Evolutionary conservation across 176 grass and related monocot species (phyloP), one percentile per base, ranked within the genome.

Genomic region (Rhynchospora pubera): DNA sequence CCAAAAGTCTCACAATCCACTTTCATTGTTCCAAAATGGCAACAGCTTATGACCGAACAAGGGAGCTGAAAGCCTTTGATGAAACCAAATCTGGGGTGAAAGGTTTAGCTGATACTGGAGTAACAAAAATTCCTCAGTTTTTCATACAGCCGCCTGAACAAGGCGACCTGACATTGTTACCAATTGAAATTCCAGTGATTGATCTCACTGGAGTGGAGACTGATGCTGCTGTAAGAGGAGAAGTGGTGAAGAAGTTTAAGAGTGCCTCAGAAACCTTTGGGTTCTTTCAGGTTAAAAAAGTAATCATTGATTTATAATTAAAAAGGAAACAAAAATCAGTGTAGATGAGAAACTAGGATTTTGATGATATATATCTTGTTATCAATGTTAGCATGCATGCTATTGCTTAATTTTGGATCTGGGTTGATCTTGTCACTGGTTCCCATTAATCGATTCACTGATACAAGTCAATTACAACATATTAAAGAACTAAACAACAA

Each of bases 1-100:
- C 8, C 67, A 71, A 3, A 71, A 16, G 45, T 48, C 19, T 51
- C 70, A 74, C 18, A 14, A 18, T 14, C 2, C 0, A 10, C 45
- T 73, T 73, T 6, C 9, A 24, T 73, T 73, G 21, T 24, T 23
- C 45, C 69, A 24, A 50, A 21, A 81, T 81, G 78, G 57, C 16
- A 46, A 13, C 23, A 15, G n/a, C 44, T 57, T 65, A 39, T 44
- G 87, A 90, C 58, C 71, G 90, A 21, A 57, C 5, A 43, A 24
- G 56, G 13, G 86, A 76, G 43, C 70, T 92, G n/a, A 78, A 85
- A 18, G 86, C 78, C 47, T 92, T 95, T 65, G 88, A 92, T 58
- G 86, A 90, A 79, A 90, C 86, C 78, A 94, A 90, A 82, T 79
- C 84, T 15, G 93, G 93, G 19, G 88, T 92, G 2, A 94, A 90